Evolutionary conservation across 2,329 filamentous ascomycete species (phyloP), one percentile per base, ranked within the genome.

Genomic region (Ophiostoma piceae): DNA sequence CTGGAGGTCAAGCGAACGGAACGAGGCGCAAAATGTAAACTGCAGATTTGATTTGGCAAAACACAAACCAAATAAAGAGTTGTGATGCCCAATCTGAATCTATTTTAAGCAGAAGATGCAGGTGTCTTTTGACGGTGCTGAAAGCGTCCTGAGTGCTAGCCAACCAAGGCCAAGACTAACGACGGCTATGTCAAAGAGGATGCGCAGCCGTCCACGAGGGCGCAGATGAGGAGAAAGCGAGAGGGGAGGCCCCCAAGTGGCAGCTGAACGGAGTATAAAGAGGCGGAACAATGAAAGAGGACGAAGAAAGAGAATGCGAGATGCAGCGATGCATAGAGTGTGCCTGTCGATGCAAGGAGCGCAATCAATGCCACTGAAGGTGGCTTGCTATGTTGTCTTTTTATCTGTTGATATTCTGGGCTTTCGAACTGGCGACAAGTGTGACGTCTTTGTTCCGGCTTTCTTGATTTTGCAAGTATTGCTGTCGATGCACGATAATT

Each of bases 71-170:
- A 60, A 51, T 62, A 68, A 60, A 37, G 51, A 26, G 26, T 26
- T 41, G 54, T 65, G 69, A 41, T 43, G 41, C 69, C 67, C 69
- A 37, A 68, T 68, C 69, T 66, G 57, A 37, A 68, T 70, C 69
- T 66, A 66, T 68, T 70, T 70, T 60, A 47, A 68, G 47, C 51
- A 26, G 37, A 22, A n/a, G 62, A 39, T 39, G 35, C 32, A 43
- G 19, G 19, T 66, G n/a, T 26, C 35, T 47, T 37, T 16, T 11
- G 64, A 71, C 57, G 22, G 26, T 62, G 51, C 67, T 68, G 65
- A 57, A 69, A 71, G 65, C 65, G 67, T 67, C 70, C 70, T 47
- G 26, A 29, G 32, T 62, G 16, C n/a, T 19, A 35, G 14, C 26
- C 60, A 66, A 66, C 32, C n/a, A 57, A 68, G 66, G 43, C 22